Evolutionary conservation across 164 flowering plant species (phyloP).

Genomic region (Magnolia officinalis): DNA sequence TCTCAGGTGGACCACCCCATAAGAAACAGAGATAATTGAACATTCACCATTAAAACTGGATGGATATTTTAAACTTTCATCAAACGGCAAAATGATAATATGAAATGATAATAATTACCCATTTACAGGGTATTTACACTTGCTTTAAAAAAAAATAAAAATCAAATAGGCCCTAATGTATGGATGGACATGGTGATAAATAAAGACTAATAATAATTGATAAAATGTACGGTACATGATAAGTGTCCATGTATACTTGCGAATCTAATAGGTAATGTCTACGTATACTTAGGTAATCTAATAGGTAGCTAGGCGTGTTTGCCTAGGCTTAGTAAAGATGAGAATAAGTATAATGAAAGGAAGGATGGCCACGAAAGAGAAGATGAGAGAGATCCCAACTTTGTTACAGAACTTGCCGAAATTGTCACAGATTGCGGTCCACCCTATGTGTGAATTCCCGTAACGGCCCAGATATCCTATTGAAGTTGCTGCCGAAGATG

Average conservation of each 20-base stretch:
- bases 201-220: not conserved
- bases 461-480: not conserved
- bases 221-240: not conserved
- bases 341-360: not conserved
- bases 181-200: not conserved
- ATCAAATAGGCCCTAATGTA: no score
- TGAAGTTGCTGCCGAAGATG: constrained; percentile 8
- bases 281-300: no score
- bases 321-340: not conserved
- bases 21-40: no score
- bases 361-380: not conserved
- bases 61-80: no score
- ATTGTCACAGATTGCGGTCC: constrained; percentile 5
- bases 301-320: not conserved
- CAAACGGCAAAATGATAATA: no score
- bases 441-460: not conserved
- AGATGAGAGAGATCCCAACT: not conserved
- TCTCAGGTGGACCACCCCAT: no score
- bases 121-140: no score
- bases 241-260: not conserved
- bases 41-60: no score
- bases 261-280: not conserved
- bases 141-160: no score
- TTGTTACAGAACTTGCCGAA: not conserved
- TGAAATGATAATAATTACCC: no score